Percentiles rank a stretch among this genome's conserved stretches.
Evolutionary conservation across 768 basidiomycete genomes (phyloP).

Genomic region (Tylopilus vinaceipallidus): DNA sequence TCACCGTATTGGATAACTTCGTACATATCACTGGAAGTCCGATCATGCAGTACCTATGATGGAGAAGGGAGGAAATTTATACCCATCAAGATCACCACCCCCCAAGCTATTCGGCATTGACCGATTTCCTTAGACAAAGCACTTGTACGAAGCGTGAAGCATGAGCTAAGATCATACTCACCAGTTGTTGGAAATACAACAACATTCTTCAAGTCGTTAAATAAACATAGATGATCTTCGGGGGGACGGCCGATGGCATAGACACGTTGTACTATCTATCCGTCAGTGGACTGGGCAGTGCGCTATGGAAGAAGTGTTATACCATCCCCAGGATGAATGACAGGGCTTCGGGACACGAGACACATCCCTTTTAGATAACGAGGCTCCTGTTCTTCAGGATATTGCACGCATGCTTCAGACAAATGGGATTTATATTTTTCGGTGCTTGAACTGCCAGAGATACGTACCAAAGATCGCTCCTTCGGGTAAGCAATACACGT

Average conservation of each 20-base stretch:
- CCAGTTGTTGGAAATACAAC: conserved; percentile 69
- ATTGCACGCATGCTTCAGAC: conserved; percentile 55
- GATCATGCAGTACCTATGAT: background rate
- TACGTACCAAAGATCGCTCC: conserved; percentile 68
- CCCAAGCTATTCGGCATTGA: conserved; percentile 68
- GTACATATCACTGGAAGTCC: conserved; percentile 53
- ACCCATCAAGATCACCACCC: conserved; percentile 84
- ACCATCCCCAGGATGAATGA: conserved; percentile 77
- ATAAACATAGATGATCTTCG: conserved; percentile 50
- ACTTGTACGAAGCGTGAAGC: background rate
- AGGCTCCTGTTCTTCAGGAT: conserved; percentile 46
- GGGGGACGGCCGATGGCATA: conserved; percentile 72
- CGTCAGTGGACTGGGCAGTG: conserved; percentile 1
- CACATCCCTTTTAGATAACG: conserved; percentile 59
- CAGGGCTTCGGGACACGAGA: conserved; percentile 69
- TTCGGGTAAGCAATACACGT: conserved; percentile 53
- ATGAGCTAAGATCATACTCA: conserved; percentile 25
- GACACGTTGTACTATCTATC: conserved; percentile 59
- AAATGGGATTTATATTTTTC: background rate
- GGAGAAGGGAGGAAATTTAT: background rate
- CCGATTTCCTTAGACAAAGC: conserved; percentile 43
- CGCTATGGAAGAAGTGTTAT: conserved; percentile 7
- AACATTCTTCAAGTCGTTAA: conserved; percentile 62
- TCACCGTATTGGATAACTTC: conserved; percentile 55
- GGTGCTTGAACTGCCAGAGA: background rate